phyloP scores from a whole-genome alignment of 495 filamentous ascomycete genomes.

The Penicilliopsis zonata region DNA sequence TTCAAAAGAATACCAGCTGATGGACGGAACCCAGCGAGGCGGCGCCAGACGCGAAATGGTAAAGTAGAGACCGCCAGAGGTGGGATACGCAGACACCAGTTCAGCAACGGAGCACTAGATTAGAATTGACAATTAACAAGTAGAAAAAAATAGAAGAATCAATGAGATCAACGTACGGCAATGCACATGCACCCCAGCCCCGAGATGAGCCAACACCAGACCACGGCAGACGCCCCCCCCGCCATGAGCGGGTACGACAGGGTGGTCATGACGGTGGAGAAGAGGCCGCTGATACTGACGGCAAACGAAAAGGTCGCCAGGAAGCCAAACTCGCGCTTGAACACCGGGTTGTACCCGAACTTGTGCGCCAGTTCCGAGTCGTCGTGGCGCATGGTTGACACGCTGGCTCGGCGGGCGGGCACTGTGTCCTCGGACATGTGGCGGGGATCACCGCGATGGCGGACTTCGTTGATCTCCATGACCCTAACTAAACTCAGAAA shows the following conservation, averaged over 20 bases:
- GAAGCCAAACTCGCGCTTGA: conserved; percentile 52
- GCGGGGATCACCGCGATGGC: too few species aligned
- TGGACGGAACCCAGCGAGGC: conserved; percentile 23
- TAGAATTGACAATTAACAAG: too few species aligned
- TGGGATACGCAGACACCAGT: conserved; percentile 41
- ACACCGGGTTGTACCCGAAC: conserved; percentile 21
- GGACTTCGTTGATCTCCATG: too few species aligned
- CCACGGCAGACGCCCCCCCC: conserved; percentile 44
- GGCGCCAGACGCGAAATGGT: conserved; percentile 28
- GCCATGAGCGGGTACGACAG: conserved; percentile 48
- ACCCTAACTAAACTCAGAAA: too few species aligned
- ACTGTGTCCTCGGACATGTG: too few species aligned
- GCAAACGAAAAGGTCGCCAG: conserved; percentile 53
- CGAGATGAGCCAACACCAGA: conserved; percentile 58
- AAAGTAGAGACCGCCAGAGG: conserved; percentile 40
- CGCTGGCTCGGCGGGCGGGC: too few species aligned
- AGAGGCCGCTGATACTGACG: conserved; percentile 48
- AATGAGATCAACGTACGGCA: too few species aligned
- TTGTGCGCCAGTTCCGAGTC: neutral
- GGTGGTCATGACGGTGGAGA: conserved; percentile 48
- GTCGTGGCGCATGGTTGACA: neutral
- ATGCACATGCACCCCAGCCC: conserved; percentile 57
- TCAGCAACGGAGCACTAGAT: conserved; percentile 41
- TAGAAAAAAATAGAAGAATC: too few species aligned
- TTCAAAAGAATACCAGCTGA: conserved; percentile 20